phyloP scores from a whole-genome alignment of 768 basidiomycete species.

The Russula ochroleuca region DNA sequence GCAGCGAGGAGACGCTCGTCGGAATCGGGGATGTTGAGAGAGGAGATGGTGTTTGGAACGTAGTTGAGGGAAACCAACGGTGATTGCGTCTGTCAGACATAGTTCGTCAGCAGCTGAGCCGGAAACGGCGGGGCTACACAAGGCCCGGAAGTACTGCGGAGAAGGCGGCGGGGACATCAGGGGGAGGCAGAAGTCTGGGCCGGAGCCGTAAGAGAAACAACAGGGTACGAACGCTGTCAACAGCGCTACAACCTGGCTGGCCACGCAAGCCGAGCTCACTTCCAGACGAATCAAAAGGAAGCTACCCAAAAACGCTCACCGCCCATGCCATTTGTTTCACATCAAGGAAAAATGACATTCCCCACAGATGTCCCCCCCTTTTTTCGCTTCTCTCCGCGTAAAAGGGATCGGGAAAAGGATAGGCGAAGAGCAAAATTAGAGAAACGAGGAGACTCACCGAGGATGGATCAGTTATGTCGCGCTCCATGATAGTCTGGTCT shows the following conservation, averaged over 20 bases:
- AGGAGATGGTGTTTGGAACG: conserved; percentile 58
- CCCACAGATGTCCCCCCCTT: too few relatives aligned
- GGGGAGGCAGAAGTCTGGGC: background rate
- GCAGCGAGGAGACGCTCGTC: conserved; percentile 65
- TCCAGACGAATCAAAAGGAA: background rate
- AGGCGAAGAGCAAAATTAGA: too few relatives aligned
- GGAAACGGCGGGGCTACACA: background rate
- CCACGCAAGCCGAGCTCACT: background rate
- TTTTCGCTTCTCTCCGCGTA: background rate
- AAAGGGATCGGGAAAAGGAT: background rate
- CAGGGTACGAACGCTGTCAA: background rate
- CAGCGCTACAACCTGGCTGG: background rate
- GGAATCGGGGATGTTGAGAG: conserved; percentile 47
- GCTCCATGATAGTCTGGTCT: conserved; percentile 51
- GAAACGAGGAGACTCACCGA: conserved; percentile 38
- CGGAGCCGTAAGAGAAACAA: background rate
- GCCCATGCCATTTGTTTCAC: background rate
- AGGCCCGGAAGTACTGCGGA: conserved; percentile 7
- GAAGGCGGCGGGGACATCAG: background rate
- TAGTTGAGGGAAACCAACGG: conserved; percentile 53
- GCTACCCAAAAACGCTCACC: too few relatives aligned
- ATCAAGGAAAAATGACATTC: background rate
- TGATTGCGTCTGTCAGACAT: conserved; percentile 35
- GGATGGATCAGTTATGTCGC: conserved; percentile 48
- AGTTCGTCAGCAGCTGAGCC: conserved; percentile 1